Base-by-base conservation (phyloP, 2,329 filamentous ascomycete species). In the Gnomoniopsis smithogilvyi region DNA sequence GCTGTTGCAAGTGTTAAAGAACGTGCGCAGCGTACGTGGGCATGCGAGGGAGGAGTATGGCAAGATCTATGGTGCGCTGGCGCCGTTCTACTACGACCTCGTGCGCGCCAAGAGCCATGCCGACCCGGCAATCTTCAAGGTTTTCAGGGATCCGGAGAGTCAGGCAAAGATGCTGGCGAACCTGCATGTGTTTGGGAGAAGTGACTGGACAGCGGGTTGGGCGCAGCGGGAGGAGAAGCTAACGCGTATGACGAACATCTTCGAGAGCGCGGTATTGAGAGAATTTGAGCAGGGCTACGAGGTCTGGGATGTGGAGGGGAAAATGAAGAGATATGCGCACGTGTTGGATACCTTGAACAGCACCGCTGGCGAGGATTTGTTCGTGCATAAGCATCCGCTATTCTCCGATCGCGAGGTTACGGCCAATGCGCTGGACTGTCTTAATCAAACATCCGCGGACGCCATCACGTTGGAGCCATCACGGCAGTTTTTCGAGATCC, bases 261-360 rank as follows among this genome's bases (percentile, higher is more conserved):
- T 99, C 67, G 94, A 98, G 74, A 92, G 88, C 58, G 92, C 93
- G 3, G 93, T 96, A 3, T 76, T 97, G 54, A 84, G 90, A 51
- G 95, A 99, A 71, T 99, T 99, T 66, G 90, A 96, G 73, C 90
- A 95, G 68, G 95, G 92, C 3, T 96, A 96, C 65, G 91, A 95
- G 70, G 87, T 86, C 47, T 90, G 89, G 76, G 94, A 99, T 71
- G 86, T 96, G 56, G 90, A 96, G 64, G 92, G 91, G 2, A 82
- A 87, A 56, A 97, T 98, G 94, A 86, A 83, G 65, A 85, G 90
- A 68, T 98, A 96, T 73, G 93, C 93, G 2, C 86, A 92, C 66
- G 92, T 99, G 17, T 76, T 99, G 58, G 86, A 90, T 59, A 83
- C 84, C 2, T 79, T 99, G 48, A 96, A 96, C 70, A 92, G 92